Percentiles rank a stretch among this genome's conserved stretches.
Conservation (phyloP, 768 basidiomycete species). For the Suillus paluster region DNA sequence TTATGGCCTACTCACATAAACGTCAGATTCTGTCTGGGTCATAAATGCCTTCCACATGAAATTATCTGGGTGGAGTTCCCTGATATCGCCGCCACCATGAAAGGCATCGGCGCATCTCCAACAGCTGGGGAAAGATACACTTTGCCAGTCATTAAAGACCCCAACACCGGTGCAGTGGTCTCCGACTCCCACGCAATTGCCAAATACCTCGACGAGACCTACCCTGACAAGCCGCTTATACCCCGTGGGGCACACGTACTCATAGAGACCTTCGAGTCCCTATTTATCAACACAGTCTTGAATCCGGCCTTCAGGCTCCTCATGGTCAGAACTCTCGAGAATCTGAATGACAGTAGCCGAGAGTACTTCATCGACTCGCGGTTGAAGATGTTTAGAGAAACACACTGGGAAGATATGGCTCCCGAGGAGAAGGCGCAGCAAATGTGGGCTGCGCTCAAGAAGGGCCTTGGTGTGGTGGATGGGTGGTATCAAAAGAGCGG, state of each 20-base stretch:
- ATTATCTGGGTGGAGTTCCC: constrained; percentile 56
- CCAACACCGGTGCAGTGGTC: constrained; percentile 37
- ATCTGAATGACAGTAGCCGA: not conserved
- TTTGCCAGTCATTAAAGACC: constrained; percentile 51
- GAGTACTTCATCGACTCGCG: not conserved
- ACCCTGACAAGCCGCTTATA: constrained; percentile 33
- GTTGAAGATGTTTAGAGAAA: constrained; percentile 7
- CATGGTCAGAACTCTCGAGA: not conserved
- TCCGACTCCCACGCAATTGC: constrained; percentile 50
- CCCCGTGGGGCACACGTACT: not conserved
- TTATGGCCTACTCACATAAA: not conserved
- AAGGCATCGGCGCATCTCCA: not conserved
- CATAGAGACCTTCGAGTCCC: not conserved
- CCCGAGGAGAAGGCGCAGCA: not conserved
- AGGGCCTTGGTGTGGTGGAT: not conserved
- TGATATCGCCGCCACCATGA: constrained; percentile 39
- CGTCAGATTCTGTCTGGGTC: constrained; percentile 33
- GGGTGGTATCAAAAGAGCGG: constrained; percentile 9
- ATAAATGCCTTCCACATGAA: constrained; percentile 44
- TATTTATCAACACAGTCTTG: not conserved
- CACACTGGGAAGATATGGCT: constrained; percentile 3
- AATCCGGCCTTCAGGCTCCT: not conserved
- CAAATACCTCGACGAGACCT: constrained; percentile 50
- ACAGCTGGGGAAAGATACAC: constrained; percentile 36
- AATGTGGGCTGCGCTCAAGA: not conserved